Evolutionary conservation across 2,329 filamentous ascomycete species (phyloP).

Genomic region (Gliomastix tumulicola): DNA sequence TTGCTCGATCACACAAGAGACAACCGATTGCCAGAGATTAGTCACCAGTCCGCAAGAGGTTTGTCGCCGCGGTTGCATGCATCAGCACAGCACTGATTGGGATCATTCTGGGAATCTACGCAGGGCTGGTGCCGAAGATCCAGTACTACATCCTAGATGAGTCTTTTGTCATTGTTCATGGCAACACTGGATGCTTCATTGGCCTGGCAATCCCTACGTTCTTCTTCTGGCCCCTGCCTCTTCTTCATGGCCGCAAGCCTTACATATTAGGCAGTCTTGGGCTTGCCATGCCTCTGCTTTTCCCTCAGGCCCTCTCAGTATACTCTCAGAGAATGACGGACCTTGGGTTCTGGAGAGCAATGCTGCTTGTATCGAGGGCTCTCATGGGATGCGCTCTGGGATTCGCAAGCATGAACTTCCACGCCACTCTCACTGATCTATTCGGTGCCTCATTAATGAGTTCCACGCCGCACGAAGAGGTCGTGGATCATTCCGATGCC

Average conservation of each 20-base stretch:
- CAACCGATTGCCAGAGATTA: slow-evolving; percentile 68
- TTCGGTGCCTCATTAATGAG: slow-evolving; percentile 73
- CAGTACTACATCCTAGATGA: slow-evolving; percentile 70
- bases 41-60: slow-evolving; percentile 59
- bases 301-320: slow-evolving; percentile 67
- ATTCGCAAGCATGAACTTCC: slow-evolving; percentile 72
- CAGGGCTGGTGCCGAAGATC: slow-evolving; percentile 70
- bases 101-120: slow-evolving; percentile 67
- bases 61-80: slow-evolving; percentile 63
- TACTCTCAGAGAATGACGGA: slow-evolving; percentile 48
- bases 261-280: slow-evolving; percentile 66
- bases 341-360: slow-evolving; percentile 46
- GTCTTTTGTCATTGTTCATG: slow-evolving; percentile 59
- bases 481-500: slow-evolving; percentile 60
- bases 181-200: slow-evolving; percentile 67
- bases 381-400: slow-evolving; percentile 64
- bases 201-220: slow-evolving; percentile 65
- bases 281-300: slow-evolving; percentile 64
- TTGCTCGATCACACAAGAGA: slow-evolving; percentile 47
- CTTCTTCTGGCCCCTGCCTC: slow-evolving; percentile 65
- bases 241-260: slow-evolving; percentile 70
- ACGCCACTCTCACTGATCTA: slow-evolving; percentile 64
- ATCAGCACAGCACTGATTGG: slow-evolving; percentile 67
- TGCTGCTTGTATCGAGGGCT: slow-evolving; percentile 56
- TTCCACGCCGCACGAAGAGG: slow-evolving; percentile 63